Evolutionary conservation across 2,329 filamentous ascomycete genomes (phyloP).

Genomic region (Neocucurbitaria cava): DNA sequence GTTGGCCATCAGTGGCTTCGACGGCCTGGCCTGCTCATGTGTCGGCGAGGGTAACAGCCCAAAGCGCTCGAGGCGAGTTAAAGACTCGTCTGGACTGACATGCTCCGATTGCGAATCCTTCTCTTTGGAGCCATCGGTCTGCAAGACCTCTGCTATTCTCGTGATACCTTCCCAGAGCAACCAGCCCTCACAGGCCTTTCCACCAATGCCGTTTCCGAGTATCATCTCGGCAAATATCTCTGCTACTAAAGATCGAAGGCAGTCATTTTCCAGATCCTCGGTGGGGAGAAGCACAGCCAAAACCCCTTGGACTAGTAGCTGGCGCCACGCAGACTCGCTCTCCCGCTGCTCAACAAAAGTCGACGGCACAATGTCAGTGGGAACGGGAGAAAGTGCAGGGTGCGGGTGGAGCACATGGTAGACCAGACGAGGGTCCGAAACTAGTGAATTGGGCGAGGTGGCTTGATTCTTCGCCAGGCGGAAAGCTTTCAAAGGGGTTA

Average conservation of each 20-base stretch:
- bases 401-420: slow-evolving; percentile 87
- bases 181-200: slow-evolving; percentile 85
- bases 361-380: slow-evolving; percentile 60
- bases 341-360: slow-evolving; percentile 68
- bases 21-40: slow-evolving; percentile 30
- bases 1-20: slow-evolving; percentile 12
- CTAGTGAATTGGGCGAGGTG: slow-evolving; percentile 65
- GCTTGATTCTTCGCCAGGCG: slow-evolving; percentile 68
- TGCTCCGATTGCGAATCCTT: slow-evolving; percentile 37
- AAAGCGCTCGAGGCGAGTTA: slow-evolving; percentile 62
- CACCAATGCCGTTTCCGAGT: slow-evolving; percentile 79
- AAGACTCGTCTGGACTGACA: slow-evolving; percentile 30
- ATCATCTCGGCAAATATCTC: slow-evolving; percentile 92
- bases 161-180: slow-evolving; percentile 84
- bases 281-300: slow-evolving; percentile 86
- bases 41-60: slow-evolving; percentile 57
- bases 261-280: slow-evolving; percentile 88
- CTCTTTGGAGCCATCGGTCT: slow-evolving; percentile 41
- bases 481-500: slow-evolving; percentile 65
- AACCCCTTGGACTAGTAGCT: slow-evolving; percentile 82
- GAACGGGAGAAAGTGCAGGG: slow-evolving; percentile 80
- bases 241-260: slow-evolving; percentile 80
- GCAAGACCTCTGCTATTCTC: slow-evolving; percentile 66
- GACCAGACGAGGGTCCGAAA: slow-evolving; percentile 68
- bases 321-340: slow-evolving; percentile 84